phyloP scores from a whole-genome alignment of 768 basidiomycete species.

The Tricholoma flavovirens region DNA sequence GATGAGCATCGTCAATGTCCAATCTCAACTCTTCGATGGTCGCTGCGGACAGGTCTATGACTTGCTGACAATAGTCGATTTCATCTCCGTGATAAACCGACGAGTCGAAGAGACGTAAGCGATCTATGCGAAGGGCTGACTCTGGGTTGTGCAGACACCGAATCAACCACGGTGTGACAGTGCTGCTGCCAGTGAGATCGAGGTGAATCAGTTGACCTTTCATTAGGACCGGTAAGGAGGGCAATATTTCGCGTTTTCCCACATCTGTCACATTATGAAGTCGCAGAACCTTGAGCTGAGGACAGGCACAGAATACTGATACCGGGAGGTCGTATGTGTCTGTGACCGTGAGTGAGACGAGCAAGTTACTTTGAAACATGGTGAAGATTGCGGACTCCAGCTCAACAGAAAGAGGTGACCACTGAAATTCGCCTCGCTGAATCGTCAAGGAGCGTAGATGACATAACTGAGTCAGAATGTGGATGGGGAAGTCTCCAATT shows the following conservation, averaged over 20 bases:
- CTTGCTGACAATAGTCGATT: neutral
- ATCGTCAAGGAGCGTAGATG: neutral
- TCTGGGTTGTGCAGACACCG: neutral
- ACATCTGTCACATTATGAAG: neutral
- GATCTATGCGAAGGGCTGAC: neutral
- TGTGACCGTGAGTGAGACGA: neutral
- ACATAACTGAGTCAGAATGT: too few species aligned
- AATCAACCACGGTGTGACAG: too few species aligned
- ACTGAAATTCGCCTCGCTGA: neutral
- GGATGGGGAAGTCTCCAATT: too few species aligned
- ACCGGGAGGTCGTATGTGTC: neutral
- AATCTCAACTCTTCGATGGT: neutral
- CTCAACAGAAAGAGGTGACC: neutral
- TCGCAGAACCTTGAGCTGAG: neutral
- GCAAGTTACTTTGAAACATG: neutral
- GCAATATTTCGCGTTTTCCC: neutral
- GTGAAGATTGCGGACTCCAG: neutral
- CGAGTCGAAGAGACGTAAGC: neutral
- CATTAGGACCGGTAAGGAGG: neutral
- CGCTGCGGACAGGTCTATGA: neutral
- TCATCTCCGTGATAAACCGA: neutral
- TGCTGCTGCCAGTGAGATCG: too few species aligned
- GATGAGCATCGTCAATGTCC: too few species aligned
- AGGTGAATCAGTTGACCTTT: neutral
- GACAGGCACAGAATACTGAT: neutral